Conservation (phyloP, 169 alveolate species). For the Cryptosporidium tyzzeri region DNA sequence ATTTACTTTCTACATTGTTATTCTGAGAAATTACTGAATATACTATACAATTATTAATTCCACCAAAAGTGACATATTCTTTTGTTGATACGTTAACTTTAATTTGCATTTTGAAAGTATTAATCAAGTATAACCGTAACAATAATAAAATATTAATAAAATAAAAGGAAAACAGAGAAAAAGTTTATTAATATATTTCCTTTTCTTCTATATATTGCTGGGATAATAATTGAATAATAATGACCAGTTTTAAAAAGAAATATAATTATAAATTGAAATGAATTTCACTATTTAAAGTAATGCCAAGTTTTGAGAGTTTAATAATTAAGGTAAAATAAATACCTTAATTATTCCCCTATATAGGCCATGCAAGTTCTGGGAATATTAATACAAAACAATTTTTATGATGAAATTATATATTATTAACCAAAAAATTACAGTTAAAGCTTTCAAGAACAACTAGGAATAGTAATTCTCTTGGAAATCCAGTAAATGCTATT, state of each 20-base stretch:
- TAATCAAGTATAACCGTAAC: too few relatives aligned
- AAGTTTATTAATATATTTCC: neutral
- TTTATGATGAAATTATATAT: too few relatives aligned
- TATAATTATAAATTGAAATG: neutral
- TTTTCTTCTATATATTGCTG: too few relatives aligned
- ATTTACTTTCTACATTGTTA: neutral
- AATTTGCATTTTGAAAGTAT: neutral
- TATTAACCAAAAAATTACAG: too few relatives aligned
- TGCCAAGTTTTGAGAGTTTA: constrained; percentile 11
- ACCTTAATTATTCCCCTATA: constrained; percentile 43
- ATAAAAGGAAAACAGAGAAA: neutral
- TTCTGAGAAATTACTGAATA: constrained; percentile 30
- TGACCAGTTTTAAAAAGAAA: neutral
- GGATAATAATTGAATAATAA: too few relatives aligned
- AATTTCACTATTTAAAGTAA: neutral
- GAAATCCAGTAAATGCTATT: neutral
- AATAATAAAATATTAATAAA: neutral
- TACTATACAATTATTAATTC: constrained; percentile 35
- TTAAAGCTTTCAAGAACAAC: too few relatives aligned
- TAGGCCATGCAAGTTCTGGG: constrained; percentile 22
- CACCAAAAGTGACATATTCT: constrained; percentile 56
- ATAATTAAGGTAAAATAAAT: constrained; percentile 13
- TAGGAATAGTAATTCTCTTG: too few relatives aligned
- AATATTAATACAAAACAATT: neutral
- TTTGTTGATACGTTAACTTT: constrained; percentile 1